Conservation (phyloP, 1,284 basidiomycete genomes). For the Fomitopsis schrenkii region DNA sequence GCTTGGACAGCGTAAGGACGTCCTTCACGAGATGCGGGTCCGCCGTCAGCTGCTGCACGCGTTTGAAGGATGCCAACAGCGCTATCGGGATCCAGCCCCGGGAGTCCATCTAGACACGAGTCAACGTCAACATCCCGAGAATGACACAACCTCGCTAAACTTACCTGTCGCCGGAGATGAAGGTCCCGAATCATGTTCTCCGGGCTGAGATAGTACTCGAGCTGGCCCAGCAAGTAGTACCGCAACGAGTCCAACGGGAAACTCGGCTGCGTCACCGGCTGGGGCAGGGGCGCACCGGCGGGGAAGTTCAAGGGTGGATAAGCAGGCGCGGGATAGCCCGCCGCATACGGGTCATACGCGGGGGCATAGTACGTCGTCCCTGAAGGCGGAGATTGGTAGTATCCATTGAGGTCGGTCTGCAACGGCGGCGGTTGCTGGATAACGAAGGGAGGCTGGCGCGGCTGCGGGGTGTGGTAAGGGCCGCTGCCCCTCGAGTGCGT, state of each 20-base stretch:
- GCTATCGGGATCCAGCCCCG: constrained; percentile 84
- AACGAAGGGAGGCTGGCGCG: constrained; percentile 20
- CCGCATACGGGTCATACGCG: constrained; percentile 15
- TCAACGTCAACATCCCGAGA: background rate
- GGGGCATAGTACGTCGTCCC: constrained; percentile 5
- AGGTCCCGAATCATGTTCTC: constrained; percentile 85
- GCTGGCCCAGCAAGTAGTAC: constrained; percentile 71
- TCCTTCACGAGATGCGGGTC: constrained; percentile 69
- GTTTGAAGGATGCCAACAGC: constrained; percentile 84
- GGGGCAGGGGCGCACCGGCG: constrained; percentile 40
- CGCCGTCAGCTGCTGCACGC: constrained; percentile 67
- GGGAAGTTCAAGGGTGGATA: constrained; percentile 25
- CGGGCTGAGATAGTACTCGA: constrained; percentile 87
- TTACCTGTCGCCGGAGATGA: constrained; percentile 72
- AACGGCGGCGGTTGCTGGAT: constrained; percentile 13
- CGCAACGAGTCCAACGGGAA: constrained; percentile 63
- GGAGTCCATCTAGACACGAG: constrained; percentile 72
- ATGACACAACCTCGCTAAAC: constrained; percentile 19
- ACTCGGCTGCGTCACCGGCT: constrained; percentile 50
- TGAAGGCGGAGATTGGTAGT: constrained; percentile 13
- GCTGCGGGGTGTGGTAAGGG: constrained; percentile 23
- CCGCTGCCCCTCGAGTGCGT: constrained; percentile 20
- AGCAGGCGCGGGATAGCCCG: constrained; percentile 2
- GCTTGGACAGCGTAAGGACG: constrained; percentile 60
- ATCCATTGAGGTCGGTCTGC: constrained; percentile 15